Conservation (phyloP, 768 basidiomycete genomes). For the Mycena venus region DNA sequence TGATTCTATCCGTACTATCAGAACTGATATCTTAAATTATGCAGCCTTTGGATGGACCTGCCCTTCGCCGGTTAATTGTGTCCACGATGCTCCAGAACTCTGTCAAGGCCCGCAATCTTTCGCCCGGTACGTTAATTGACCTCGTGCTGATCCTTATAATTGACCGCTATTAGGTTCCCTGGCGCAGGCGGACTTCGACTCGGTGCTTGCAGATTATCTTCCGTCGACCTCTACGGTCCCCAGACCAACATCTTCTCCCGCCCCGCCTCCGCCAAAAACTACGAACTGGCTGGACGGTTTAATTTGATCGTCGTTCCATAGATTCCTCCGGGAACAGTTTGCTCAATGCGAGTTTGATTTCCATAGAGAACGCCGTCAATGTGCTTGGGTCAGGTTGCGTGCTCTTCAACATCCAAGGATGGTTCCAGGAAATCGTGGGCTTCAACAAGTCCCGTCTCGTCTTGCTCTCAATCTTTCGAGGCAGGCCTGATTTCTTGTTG, state of each 20-base stretch:
- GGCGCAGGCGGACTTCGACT: constrained; percentile 73
- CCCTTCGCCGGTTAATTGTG: constrained; percentile 77
- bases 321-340: not conserved
- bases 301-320: constrained; percentile 7
- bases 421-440: not conserved
- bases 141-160: not conserved
- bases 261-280: constrained; percentile 37
- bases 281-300: constrained; percentile 33
- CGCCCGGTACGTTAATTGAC: constrained; percentile 51
- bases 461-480: no score
- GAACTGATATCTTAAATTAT: not conserved
- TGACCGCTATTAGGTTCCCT: constrained; percentile 51
- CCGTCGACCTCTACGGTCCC: constrained; percentile 47
- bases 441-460: no score
- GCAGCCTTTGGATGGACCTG: constrained; percentile 72
- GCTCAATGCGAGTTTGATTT: not conserved
- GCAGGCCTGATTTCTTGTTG: no score
- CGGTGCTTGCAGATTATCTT: constrained; percentile 81
- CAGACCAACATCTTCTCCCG: constrained; percentile 32
- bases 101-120: constrained; percentile 59
- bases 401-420: not conserved
- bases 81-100: constrained; percentile 70
- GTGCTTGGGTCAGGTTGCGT: no score
- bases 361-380: not conserved
- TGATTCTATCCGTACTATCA: not conserved